Conservation (phyloP, 108 stramenopile species). For the Cyclotella kingstonii region DNA sequence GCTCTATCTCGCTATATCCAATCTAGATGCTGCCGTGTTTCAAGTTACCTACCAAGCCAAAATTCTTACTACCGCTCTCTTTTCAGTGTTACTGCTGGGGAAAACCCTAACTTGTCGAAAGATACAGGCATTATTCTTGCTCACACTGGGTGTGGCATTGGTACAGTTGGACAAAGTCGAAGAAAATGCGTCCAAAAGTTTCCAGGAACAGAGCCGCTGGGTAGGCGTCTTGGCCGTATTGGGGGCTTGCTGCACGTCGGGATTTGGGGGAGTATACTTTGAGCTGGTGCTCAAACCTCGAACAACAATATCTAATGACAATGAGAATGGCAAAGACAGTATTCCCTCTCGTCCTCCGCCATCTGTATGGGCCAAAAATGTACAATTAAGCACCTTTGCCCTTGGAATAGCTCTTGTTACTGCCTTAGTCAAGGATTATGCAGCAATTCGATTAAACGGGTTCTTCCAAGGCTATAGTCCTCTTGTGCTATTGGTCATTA, state of each 20-base stretch:
- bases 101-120: constrained; percentile 70
- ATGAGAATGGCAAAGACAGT: constrained; percentile 52
- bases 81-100: constrained; percentile 86
- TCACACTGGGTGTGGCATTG: constrained; percentile 92
- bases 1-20: constrained; percentile 92
- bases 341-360: constrained; percentile 35
- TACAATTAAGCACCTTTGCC: constrained; percentile 95
- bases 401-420: constrained; percentile 73
- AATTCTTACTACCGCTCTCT: constrained; percentile 96
- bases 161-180: constrained; percentile 67
- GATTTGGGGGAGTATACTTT: constrained; percentile 96
- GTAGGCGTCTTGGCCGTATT: constrained; percentile 91
- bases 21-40: constrained; percentile 96
- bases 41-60: constrained; percentile 98
- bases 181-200: constrained; percentile 26
- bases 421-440: constrained; percentile 73
- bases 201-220: constrained; percentile 57
- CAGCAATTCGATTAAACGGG: constrained; percentile 59
- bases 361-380: constrained; percentile 92
- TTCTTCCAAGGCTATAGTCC: constrained; percentile 89
- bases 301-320: constrained; percentile 44
- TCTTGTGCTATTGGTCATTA: constrained; percentile 82
- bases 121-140: constrained; percentile 69
- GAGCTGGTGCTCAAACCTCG: constrained; percentile 93
- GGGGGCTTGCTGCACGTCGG: constrained; percentile 91